Evolutionary conservation across 78 protist genomes (phyloP).

Genomic region (Goniomonas avonlea): DNA sequence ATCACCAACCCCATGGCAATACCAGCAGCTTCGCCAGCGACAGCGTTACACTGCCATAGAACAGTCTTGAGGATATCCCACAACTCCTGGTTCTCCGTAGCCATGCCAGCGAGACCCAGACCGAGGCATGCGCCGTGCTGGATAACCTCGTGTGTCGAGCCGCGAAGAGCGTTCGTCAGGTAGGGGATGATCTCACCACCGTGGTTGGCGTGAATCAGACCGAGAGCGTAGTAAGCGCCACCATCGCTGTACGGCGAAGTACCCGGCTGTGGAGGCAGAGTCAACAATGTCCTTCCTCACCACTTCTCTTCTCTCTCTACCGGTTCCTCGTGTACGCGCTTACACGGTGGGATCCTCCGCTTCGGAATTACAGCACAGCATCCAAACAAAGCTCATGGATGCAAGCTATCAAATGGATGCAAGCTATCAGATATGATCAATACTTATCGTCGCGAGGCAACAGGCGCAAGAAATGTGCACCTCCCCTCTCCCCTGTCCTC

Average conservation of each 20-base stretch:
- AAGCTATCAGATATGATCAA: neutral
- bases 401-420: neutral
- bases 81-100: slow-evolving; percentile 49
- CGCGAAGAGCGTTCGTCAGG: slow-evolving; percentile 21
- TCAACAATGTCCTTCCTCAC: neutral
- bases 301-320: no score
- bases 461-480: neutral
- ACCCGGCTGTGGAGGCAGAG: no score
- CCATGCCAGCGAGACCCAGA: slow-evolving; percentile 90
- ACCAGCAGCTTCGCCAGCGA: slow-evolving; percentile 95
- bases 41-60: slow-evolving; percentile 69
- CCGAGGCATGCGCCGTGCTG: slow-evolving; percentile 97
- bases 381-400: no score
- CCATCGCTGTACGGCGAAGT: slow-evolving; percentile 82
- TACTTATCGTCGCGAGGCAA: neutral
- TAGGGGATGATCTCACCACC: slow-evolving; percentile 49
- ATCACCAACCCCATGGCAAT: slow-evolving; percentile 89
- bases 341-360: no score
- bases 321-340: no score
- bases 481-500: neutral
- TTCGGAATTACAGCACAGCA: no score
- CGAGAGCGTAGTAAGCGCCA: slow-evolving; percentile 94
- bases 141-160: slow-evolving; percentile 42
- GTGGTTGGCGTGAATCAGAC: slow-evolving; percentile 90
- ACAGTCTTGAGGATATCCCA: slow-evolving; percentile 62